A percentile compares a stretch with the other conserved stretches of the same genome.
Evolutionary conservation across 768 basidiomycete genomes (phyloP).

Genomic region (Podaxis sp.): DNA sequence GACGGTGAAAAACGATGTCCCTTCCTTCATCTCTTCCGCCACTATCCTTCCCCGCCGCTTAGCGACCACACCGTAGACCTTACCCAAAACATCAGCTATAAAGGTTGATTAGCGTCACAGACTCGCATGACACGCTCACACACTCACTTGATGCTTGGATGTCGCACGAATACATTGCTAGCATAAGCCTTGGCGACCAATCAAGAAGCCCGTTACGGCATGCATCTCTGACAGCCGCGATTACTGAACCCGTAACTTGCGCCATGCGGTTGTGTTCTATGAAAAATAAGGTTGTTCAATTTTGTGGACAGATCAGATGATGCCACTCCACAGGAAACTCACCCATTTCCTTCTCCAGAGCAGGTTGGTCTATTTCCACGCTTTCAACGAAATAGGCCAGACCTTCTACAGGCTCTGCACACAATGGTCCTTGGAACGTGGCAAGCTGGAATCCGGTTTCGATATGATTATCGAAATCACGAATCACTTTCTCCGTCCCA

Average conservation of each 20-base stretch:
- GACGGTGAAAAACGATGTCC: constrained; percentile 92
- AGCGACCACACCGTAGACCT: constrained; percentile 94
- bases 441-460: constrained; percentile 96
- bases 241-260: constrained; percentile 88
- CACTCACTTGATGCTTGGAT: constrained; percentile 94
- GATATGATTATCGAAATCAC: constrained; percentile 76
- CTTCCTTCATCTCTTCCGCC: constrained; percentile 98
- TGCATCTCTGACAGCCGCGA: constrained; percentile 85
- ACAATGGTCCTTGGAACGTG: constrained; percentile 91
- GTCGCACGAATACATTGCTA: constrained; percentile 99
- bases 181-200: constrained; percentile 96
- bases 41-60: constrained; percentile 89
- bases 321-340: constrained; percentile 21
- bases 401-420: constrained; percentile 93
- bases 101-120: constrained; percentile 17
- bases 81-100: constrained; percentile 92
- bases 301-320: neutral
- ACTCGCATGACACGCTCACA: constrained; percentile 7
- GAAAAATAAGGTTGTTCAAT: neutral
- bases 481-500: constrained; percentile 36
- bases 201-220: constrained; percentile 89
- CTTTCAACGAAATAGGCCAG: constrained; percentile 88
- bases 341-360: constrained; percentile 69
- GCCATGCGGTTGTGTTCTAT: constrained; percentile 78
- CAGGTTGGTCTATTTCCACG: constrained; percentile 59